Conservation (phyloP, 1,139 yeast species). For the Debaryomyces sp. region DNA sequence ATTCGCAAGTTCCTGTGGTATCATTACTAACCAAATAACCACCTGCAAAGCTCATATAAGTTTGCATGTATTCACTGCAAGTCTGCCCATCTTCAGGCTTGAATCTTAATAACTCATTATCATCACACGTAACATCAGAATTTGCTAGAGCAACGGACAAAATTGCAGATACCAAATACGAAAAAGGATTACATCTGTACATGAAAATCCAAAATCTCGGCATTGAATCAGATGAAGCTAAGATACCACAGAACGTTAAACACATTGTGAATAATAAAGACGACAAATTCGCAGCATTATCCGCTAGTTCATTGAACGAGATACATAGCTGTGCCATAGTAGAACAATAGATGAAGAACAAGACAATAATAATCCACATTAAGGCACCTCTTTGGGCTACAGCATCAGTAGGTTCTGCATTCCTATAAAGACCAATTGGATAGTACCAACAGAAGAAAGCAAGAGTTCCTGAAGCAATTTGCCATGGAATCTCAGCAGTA, state of each 20-base stretch:
- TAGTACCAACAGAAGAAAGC: slow-evolving; percentile 79
- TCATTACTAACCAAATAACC: slow-evolving; percentile 26
- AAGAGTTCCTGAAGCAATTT: slow-evolving; percentile 61
- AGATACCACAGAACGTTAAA: slow-evolving; percentile 39
- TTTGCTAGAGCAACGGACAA: slow-evolving; percentile 56
- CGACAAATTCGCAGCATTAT: slow-evolving; percentile 41
- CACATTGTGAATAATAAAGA: slow-evolving; percentile 30
- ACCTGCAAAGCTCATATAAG: slow-evolving; percentile 25
- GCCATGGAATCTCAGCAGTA: slow-evolving; percentile 78
- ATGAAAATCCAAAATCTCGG: slow-evolving; percentile 43
- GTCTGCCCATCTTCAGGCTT: slow-evolving; percentile 44
- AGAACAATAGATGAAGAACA: slow-evolving; percentile 36
- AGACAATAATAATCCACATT: slow-evolving; percentile 46
- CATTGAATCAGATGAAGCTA: slow-evolving; percentile 26
- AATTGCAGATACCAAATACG: slow-evolving; percentile 53
- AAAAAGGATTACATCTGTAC: slow-evolving; percentile 30
- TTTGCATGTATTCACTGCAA: slow-evolving; percentile 27
- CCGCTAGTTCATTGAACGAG: slow-evolving; percentile 40
- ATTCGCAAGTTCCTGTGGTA: slow-evolving; percentile 21
- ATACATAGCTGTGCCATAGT: slow-evolving; percentile 44
- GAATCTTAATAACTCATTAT: slow-evolving; percentile 47
- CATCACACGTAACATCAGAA: slow-evolving; percentile 49
- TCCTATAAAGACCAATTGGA: slow-evolving; percentile 69
- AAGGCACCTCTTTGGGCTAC: slow-evolving; percentile 44
- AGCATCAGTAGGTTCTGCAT: slow-evolving; percentile 43